Conservation (phyloP, 2,329 filamentous ascomycete genomes). For the Xylariaceae sp. region DNA sequence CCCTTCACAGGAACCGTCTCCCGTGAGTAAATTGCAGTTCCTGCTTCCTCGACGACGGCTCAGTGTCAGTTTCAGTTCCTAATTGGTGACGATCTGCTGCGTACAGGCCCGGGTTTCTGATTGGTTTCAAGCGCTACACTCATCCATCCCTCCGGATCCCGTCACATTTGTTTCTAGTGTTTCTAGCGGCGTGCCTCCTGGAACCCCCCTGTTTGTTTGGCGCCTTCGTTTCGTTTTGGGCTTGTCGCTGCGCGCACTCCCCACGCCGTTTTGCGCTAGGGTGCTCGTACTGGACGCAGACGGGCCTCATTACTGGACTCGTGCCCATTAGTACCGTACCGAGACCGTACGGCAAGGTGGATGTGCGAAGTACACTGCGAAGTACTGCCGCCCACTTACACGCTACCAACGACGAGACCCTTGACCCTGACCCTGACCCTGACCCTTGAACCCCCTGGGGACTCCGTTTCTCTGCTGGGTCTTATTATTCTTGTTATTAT, state of each 20-base stretch:
- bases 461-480: not conserved
- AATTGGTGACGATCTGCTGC: not conserved
- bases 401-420: not conserved
- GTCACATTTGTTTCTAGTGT: constrained; percentile 30
- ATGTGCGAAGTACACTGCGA: too few relatives aligned
- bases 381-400: constrained; percentile 4
- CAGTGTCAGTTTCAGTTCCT: not conserved
- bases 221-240: constrained; percentile 29
- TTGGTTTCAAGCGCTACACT: constrained; percentile 21
- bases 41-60: not conserved
- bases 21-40: not conserved
- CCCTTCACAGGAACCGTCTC: not conserved
- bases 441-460: not conserved
- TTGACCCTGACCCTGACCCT: not conserved
- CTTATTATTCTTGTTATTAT: not conserved
- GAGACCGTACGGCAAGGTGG: not conserved
- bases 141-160: constrained; percentile 25
- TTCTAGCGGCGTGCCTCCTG: constrained; percentile 25
- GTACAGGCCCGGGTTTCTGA: not conserved
- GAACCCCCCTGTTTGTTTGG: constrained; percentile 28
- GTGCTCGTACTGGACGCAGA: not conserved
- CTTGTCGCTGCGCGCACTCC: constrained; percentile 23
- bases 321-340: not conserved
- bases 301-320: not conserved
- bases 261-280: constrained; percentile 25